phyloP scores from a whole-genome alignment of 345 rosid species.

The Raphanus raphanistrum region DNA sequence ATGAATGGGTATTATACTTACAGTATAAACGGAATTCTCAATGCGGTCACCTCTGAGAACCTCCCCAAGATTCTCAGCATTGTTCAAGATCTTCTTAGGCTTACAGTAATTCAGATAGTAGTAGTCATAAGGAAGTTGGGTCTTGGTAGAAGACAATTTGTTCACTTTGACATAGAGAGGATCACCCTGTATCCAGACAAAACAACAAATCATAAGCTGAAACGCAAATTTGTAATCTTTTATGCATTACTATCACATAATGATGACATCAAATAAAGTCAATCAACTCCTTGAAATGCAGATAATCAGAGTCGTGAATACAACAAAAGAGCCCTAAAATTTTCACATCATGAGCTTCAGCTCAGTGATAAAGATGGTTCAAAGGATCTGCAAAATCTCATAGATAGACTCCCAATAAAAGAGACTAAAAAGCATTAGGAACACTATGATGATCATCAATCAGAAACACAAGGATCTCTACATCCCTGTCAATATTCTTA shows the following conservation, averaged over 20 bases:
- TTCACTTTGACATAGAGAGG: constrained; percentile 81
- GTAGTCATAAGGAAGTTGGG: constrained; percentile 96
- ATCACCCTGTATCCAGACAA: constrained; percentile 49
- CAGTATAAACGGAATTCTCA: constrained; percentile 84
- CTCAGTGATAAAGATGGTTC: not conserved
- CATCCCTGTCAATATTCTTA: too few relatives aligned
- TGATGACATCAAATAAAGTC: too few relatives aligned
- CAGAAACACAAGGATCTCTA: not conserved
- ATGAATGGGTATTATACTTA: constrained; percentile 41
- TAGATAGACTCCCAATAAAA: not conserved
- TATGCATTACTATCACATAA: too few relatives aligned
- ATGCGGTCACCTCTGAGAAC: constrained; percentile 98
- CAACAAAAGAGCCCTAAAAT: not conserved
- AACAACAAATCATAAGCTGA: constrained; percentile 20
- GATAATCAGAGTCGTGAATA: not conserved
- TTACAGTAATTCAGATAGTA: constrained; percentile 80
- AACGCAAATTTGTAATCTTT: not conserved
- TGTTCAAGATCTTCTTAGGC: constrained; percentile 70
- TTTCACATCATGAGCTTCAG: not conserved
- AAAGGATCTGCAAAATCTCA: constrained; percentile 5
- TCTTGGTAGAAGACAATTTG: constrained; percentile 94
- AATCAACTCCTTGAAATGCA: constrained; percentile 5
- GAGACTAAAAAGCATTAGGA: not conserved
- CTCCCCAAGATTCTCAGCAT: constrained; percentile 87
- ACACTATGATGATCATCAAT: not conserved